Percentiles rank a stretch among this genome's conserved stretches.
Evolutionary conservation across 2,329 filamentous ascomycete genomes (phyloP).

Genomic region (Didymella sp.): DNA sequence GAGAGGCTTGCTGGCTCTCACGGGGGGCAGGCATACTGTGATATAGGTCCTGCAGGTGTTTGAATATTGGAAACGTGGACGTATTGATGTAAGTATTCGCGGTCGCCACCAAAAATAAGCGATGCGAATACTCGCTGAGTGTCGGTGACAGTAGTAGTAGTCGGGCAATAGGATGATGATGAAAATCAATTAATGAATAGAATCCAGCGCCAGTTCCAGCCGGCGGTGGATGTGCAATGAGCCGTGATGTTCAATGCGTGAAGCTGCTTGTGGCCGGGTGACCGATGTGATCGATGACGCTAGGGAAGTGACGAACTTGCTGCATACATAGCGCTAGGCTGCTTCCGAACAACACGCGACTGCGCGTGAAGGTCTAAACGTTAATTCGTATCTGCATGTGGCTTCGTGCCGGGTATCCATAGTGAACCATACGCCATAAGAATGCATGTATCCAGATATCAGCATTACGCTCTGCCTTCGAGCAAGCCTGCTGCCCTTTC

Average conservation of each 20-base stretch:
- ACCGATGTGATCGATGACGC: constrained; percentile 16
- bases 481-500: constrained; percentile 46
- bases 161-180: not conserved
- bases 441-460: constrained; percentile 1
- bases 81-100: not conserved
- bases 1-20: not conserved
- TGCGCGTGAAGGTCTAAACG: constrained; percentile 6
- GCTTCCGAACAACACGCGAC: constrained; percentile 1
- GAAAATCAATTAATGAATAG: not conserved
- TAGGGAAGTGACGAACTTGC: constrained; percentile 16
- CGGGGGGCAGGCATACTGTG: not conserved
- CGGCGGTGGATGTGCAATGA: not conserved
- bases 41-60: not conserved
- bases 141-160: not conserved
- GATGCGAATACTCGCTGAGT: not conserved
- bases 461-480: constrained; percentile 41
- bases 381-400: constrained; percentile 5
- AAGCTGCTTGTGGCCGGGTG: constrained; percentile 2
- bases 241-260: not conserved
- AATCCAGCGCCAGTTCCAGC: not conserved
- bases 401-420: constrained; percentile 17
- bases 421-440: constrained; percentile 6
- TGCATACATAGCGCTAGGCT: constrained; percentile 12
- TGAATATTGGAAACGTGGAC: not conserved
- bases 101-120: not conserved